phyloP scores from a whole-genome alignment of 73 alveolate species.

The Symbiodinium natans region DNA sequence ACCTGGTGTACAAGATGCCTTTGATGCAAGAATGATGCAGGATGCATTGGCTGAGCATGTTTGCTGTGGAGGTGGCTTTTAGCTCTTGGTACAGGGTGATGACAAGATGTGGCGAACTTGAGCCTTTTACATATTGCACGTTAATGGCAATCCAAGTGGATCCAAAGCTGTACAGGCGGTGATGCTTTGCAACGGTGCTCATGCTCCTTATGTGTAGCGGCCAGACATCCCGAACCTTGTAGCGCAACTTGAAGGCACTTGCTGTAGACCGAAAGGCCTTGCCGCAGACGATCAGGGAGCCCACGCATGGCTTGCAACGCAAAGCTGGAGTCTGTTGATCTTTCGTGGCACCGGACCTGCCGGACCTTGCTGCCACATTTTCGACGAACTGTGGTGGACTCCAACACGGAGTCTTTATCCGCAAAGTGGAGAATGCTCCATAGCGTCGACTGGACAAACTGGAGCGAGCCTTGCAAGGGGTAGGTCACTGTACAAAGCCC shows the following conservation, averaged over 20 bases:
- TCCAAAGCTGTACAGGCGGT: slow-evolving; percentile 2
- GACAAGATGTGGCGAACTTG: not conserved
- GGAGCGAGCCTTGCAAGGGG: not conserved
- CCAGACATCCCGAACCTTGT: not conserved
- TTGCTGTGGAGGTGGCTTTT: not conserved
- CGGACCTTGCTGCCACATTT: not conserved
- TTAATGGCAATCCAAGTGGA: not conserved
- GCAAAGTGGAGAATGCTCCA: not conserved
- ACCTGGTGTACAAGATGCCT: not conserved
- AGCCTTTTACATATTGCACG: not conserved
- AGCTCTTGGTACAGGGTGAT: not conserved
- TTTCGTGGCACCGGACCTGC: not conserved
- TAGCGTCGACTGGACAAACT: not conserved
- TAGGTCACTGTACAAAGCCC: not conserved
- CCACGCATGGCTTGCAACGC: not conserved
- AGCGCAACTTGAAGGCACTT: too few relatives aligned
- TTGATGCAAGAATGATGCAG: not conserved
- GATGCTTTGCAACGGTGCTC: not conserved
- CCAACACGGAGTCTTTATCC: slow-evolving; percentile 4
- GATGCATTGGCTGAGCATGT: not conserved
- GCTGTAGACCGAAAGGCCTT: too few relatives aligned
- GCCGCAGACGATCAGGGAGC: not conserved
- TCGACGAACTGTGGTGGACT: not conserved
- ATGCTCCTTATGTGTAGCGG: not conserved
- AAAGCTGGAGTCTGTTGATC: not conserved